These are phyloP conservation scores for Sclerotinia borealis DNA, from an alignment of 2,329 filamentous ascomycete genomes.

Conservation along the genomic window DNA sequence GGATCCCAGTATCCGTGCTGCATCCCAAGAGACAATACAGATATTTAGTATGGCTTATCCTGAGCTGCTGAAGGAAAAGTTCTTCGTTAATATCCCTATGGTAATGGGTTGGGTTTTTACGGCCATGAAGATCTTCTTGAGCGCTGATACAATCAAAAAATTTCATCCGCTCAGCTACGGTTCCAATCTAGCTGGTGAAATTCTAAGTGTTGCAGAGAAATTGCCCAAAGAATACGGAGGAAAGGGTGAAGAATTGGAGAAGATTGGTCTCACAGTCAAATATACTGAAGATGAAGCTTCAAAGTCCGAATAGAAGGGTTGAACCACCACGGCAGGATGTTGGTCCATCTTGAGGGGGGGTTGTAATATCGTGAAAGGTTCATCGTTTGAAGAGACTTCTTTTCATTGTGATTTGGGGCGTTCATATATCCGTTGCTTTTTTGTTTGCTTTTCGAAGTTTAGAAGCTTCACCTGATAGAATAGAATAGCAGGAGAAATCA, in stretches of 20 bases:
- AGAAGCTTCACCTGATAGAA: not conserved
- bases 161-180: constrained; percentile 76
- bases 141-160: constrained; percentile 68
- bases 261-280: constrained; percentile 30
- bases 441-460: not conserved
- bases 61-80: constrained; percentile 84
- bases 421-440: constrained; percentile 11
- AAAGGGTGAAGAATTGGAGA: constrained; percentile 45
- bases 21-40: constrained; percentile 74
- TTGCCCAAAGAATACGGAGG: constrained; percentile 78
- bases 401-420: not conserved
- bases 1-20: constrained; percentile 68
- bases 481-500: not conserved
- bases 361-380: not conserved
- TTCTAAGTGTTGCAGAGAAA: constrained; percentile 51
- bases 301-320: not conserved
- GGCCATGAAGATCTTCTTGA: constrained; percentile 69
- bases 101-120: constrained; percentile 86
- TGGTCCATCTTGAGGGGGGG: not conserved
- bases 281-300: constrained; percentile 18
- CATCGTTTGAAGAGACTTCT: not conserved
- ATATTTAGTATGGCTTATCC: constrained; percentile 80
- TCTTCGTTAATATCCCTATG: constrained; percentile 88
- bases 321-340: not conserved
- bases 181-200: constrained; percentile 56